A percentile compares a stretch with the other conserved stretches of the same genome.
Evolutionary conservation across 768 basidiomycete genomes (phyloP).

Genomic region (Lactarius evosmus): DNA sequence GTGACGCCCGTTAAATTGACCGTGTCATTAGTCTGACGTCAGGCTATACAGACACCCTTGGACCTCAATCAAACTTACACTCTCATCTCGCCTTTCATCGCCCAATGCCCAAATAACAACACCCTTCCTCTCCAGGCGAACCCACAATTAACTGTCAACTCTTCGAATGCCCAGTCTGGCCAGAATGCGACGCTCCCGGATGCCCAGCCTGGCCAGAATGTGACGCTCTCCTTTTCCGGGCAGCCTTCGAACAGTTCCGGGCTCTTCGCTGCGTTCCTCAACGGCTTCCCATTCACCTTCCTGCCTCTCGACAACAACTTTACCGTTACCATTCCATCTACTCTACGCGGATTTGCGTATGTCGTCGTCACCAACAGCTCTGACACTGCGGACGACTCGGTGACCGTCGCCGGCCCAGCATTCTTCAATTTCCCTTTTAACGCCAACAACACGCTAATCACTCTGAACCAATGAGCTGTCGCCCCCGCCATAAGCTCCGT

Average conservation of each 20-base stretch:
- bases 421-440: constrained; percentile 12
- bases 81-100: constrained; percentile 46
- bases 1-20: constrained; percentile 17
- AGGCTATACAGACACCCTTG: constrained; percentile 27
- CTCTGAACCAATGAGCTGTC: constrained; percentile 1
- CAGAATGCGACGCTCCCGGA: constrained; percentile 32
- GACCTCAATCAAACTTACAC: constrained; percentile 44
- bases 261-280: constrained; percentile 7
- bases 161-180: constrained; percentile 36
- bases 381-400: constrained; percentile 2
- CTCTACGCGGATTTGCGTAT: constrained; percentile 1
- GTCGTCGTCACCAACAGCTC: constrained; percentile 1
- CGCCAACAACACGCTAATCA: constrained; percentile 1
- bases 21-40: neutral
- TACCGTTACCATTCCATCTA: neutral
- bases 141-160: constrained; percentile 40
- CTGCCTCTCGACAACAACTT: constrained; percentile 1
- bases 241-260: constrained; percentile 6
- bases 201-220: constrained; percentile 34
- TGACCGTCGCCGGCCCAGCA: constrained; percentile 4
- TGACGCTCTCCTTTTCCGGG: constrained; percentile 32
- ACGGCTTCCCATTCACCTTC: constrained; percentile 6
- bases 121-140: constrained; percentile 49
- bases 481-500: neutral
- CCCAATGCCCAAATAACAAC: constrained; percentile 47